These are phyloP conservation scores for Scenedesmus sp. DNA, from an alignment of 163 green algal species.

Conservation along the genomic window DNA sequence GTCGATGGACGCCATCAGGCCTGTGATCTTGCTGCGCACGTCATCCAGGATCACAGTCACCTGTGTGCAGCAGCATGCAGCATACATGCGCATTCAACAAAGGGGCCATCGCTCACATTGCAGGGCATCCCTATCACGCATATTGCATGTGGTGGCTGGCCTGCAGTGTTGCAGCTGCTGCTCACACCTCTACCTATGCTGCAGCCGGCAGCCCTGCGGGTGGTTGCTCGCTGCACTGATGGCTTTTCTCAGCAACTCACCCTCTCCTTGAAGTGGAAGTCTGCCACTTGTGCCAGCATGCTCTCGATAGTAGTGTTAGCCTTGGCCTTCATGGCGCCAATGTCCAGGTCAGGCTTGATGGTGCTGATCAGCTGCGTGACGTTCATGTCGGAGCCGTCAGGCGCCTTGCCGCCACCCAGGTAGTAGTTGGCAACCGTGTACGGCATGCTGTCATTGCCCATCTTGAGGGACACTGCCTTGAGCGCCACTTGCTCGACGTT, in stretches of 20 bases:
- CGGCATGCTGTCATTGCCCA: not conserved
- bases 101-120: too few relatives aligned
- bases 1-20: not conserved
- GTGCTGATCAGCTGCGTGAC: not conserved
- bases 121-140: too few relatives aligned
- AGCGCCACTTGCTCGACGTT: slow-evolving; percentile 29
- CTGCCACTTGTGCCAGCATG: not conserved
- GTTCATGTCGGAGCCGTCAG: not conserved
- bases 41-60: not conserved
- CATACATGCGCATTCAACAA: not conserved
- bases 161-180: not conserved
- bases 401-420: slow-evolving; percentile 2
- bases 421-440: slow-evolving; percentile 23
- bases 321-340: slow-evolving; percentile 25
- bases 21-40: not conserved
- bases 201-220: too few relatives aligned
- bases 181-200: too few relatives aligned
- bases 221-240: too few relatives aligned
- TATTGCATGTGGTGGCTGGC: not conserved
- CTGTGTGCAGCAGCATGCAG: not conserved
- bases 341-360: slow-evolving; percentile 27
- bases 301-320: not conserved
- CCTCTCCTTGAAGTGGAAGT: not conserved
- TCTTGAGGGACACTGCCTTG: not conserved
- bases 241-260: not conserved